Evolutionary conservation across 2,329 filamentous ascomycete genomes (phyloP), one percentile per base, ranked within the genome.

Genomic region (Alternaria postmessia): DNA sequence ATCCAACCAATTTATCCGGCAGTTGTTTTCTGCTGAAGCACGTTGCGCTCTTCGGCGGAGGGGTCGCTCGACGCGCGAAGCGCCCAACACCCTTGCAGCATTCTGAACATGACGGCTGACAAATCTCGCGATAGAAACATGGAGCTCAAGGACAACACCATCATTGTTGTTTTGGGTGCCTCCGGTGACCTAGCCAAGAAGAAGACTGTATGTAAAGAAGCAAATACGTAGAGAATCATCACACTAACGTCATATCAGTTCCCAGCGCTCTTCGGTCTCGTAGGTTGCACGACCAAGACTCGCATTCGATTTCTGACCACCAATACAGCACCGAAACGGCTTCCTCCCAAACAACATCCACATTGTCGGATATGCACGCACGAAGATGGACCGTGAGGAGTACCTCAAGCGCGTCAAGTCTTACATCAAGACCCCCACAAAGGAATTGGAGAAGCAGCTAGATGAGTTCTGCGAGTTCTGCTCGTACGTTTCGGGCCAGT

Each of bases 161-260:
- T 94, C 78, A 96, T 99, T 75, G 88, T 99, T 75, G 95, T 99
- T 74, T 89, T 99, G 70, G 95, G 95, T 76, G 95, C 95, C 68
- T 99, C 95, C 54, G 95, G 95, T 75, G 95, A 99, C 86, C 84
- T 99, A 70, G 95, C 95, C 52, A 99, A 99, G 88, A 99, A 99
- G 90, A 99, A 99, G 90, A 99, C 95, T 46, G 93, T 96, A 83
- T 79, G 88, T 79, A 59, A 69, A 53, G 54, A 20, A 53, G 47
- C 47, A 44, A 24, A 42, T 22, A 43, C 18, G 28, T 18, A 36
- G 38, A 26, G 47, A 61, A 60, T 26, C 14, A 43, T 38, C 54
- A 14, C 63, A 68, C 76, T 77, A 57, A 76, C 63, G 26, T 24
- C n/a, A 28, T 20, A 47, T 24, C 63, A 97, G 92, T 99, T 96